Conservation (phyloP, 176 grass and related monocot genomes). For the Carex cristatella region DNA sequence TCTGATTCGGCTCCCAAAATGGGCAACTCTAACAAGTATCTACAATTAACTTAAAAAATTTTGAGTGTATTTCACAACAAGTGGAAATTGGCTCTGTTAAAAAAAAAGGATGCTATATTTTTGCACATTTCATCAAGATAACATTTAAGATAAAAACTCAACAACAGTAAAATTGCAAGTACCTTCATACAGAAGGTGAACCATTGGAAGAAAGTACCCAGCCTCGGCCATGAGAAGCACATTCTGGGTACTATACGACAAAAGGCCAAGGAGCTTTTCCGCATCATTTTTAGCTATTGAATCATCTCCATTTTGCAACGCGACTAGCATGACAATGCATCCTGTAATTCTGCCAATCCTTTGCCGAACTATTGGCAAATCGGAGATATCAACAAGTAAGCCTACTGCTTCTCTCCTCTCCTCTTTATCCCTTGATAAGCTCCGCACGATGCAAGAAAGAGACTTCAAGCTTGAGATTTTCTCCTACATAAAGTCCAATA, state of each 20-base stretch:
- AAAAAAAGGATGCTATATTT: not conserved
- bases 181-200: conserved; percentile 78
- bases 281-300: conserved; percentile 26
- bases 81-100: not conserved
- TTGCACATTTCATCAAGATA: not conserved
- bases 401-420: conserved; percentile 61
- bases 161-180: not conserved
- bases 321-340: conserved; percentile 73
- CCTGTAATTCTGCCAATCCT: conserved; percentile 78
- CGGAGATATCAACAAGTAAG: conserved; percentile 57
- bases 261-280: conserved; percentile 39
- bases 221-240: conserved; percentile 84
- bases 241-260: conserved; percentile 69
- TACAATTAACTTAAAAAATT: not conserved
- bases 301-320: conserved; percentile 56
- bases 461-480: conserved; percentile 52
- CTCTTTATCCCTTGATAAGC: conserved; percentile 47
- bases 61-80: not conserved
- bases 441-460: conserved; percentile 64
- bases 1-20: too few relatives aligned
- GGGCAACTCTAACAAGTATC: too few relatives aligned
- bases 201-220: conserved; percentile 62
- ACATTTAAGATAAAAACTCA: not conserved
- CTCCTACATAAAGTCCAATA: conserved; percentile 34
- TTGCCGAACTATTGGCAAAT: conserved; percentile 47